Evolutionary conservation across 108 stramenopile species (phyloP), one percentile per base, ranked within the genome.

Genomic region (Hondaea fermentalgiana): DNA sequence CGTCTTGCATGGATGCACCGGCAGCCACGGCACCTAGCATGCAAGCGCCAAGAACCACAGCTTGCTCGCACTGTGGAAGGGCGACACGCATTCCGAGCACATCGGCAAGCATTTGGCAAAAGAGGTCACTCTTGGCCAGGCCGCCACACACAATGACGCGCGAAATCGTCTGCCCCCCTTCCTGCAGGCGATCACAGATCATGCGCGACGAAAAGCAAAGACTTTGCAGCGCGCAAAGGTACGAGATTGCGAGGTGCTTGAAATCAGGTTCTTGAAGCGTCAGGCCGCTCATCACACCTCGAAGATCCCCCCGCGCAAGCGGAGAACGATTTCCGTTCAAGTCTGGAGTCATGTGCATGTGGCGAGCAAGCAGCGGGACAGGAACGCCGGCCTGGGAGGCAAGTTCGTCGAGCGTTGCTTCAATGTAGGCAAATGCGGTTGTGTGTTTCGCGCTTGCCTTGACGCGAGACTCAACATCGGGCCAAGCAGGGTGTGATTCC

Each of bases 311-410:
- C 43, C 60, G 58, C 17, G 87, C 87, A 19, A 90, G 44, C 8
- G 90, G 90, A 42, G 87, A 55, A 12, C 90, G 60, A 28, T 90
- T 90, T 10, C 90, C 90, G 21, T 35, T 43, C 5, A 90, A 87
- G 21, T 90, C 90, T 4, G 90, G 90, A 5, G 57, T 59, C 58
- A 90, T 44, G 90, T 90, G 90, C 35, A 90, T 25, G 64, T 69
- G 23, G 45, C 42, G 42, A 10, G 90, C 53, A 35, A 90, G 64
- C 29, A 44, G 43, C 17, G 76, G 44, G 43, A 89, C 17, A 4
- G 29, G 5, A 45, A 21, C n/a, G 35, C 8, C 10, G 51, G n/a
- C 60, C 35, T 17, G 12, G n/a, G 49, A 17, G 10, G 87, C 87
- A 49, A 90, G 35, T 12, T 43, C 42, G 4, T 4, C 87, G 14